phyloP scores from a whole-genome alignment of 345 rosid species.

The Jatropha curcas region DNA sequence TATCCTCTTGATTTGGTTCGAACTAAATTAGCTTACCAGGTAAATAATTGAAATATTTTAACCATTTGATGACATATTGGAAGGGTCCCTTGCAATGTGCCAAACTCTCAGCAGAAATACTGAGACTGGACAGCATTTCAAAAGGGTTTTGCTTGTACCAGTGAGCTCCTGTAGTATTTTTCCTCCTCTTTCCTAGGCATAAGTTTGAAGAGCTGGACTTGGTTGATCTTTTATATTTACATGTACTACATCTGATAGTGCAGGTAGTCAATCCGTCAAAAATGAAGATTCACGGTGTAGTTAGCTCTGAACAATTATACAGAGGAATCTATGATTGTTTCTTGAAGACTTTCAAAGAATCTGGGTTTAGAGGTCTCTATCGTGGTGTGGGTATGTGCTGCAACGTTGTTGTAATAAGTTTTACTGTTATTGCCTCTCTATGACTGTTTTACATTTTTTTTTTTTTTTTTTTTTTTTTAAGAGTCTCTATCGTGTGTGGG shows the following conservation, averaged over 20 bases:
- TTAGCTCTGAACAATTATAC: conserved; percentile 48
- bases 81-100: background rate
- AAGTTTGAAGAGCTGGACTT: conserved; percentile 5
- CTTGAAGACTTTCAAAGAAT: conserved; percentile 63
- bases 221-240: conserved; percentile 6
- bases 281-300: conserved; percentile 34
- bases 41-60: conserved; percentile 26
- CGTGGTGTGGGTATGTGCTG: conserved; percentile 81
- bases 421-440: conserved; percentile 1
- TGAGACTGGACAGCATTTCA: background rate
- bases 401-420: conserved; percentile 14
- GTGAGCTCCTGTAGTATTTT: background rate
- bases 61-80: background rate
- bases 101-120: background rate
- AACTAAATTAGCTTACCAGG: conserved; percentile 94
- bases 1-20: conserved; percentile 90
- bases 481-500: no score
- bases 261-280: conserved; percentile 71
- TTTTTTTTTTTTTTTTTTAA: no score
- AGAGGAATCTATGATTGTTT: conserved; percentile 84
- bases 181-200: background rate
- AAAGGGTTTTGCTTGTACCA: conserved; percentile 10
- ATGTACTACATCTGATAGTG: conserved; percentile 21
- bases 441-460: conserved; percentile 7
- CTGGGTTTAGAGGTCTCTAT: conserved; percentile 79